phyloP scores from a whole-genome alignment of 2,329 filamentous ascomycete genomes.

The Tympanopsis confertula region DNA sequence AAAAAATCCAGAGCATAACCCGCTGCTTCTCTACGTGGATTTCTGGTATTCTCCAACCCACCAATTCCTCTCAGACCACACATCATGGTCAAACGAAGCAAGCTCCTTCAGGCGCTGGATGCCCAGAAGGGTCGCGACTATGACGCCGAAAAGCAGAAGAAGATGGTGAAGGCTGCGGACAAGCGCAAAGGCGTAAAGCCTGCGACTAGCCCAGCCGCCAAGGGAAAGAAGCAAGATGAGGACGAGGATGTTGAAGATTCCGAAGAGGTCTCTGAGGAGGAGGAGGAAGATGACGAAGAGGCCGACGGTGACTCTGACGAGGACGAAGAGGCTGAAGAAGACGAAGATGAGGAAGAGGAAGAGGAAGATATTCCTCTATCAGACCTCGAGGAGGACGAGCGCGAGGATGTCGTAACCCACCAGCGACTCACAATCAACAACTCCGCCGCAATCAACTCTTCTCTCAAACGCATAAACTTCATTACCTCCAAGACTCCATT shows the following conservation, averaged over 20 bases:
- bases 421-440: conserved; percentile 78
- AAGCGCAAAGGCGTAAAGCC: neutral
- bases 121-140: conserved; percentile 42
- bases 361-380: conserved; percentile 13
- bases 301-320: conserved; percentile 12
- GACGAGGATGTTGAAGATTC: conserved; percentile 17
- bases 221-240: conserved; percentile 17
- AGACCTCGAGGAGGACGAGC: conserved; percentile 19
- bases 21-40: too few relatives aligned
- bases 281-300: conserved; percentile 6
- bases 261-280: conserved; percentile 11
- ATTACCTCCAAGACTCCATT: conserved; percentile 29
- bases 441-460: conserved; percentile 20
- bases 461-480: conserved; percentile 44
- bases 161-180: conserved; percentile 26
- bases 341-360: conserved; percentile 13
- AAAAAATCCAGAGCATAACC: too few relatives aligned
- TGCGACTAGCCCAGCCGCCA: neutral
- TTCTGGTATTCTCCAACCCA: too few relatives aligned
- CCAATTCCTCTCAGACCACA: too few relatives aligned
- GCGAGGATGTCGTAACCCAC: conserved; percentile 62
- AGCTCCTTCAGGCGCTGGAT: conserved; percentile 39
- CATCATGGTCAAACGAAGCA: conserved; percentile 19
- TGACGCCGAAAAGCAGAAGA: conserved; percentile 36
- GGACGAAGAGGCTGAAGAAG: conserved; percentile 13